Base-by-base conservation (phyloP, 306 rosid genomes). In the Quercus robur region DNA sequence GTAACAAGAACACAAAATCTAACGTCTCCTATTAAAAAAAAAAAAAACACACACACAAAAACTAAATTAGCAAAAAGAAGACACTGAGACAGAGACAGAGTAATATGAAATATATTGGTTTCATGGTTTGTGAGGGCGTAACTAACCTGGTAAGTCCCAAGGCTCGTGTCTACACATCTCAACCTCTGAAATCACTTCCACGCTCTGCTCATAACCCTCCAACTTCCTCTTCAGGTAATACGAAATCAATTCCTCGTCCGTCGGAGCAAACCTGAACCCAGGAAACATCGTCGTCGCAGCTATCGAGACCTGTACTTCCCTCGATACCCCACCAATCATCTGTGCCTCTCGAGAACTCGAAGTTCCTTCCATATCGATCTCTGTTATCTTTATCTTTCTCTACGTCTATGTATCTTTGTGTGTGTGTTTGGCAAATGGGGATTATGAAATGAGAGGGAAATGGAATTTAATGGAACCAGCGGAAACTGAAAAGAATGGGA, bases 221-320 rank as follows among this genome's bases (percentile, higher is more conserved):
- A 93, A 6, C 84, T 95, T 95, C 75, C 93, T 93, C 77, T 82
- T 78, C 4, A 95, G 96, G 86, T 95, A 93, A 78, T 77, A 89
- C 5, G 97, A 90, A 33, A 95, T 91, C 80, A 95, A 74, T 31
- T 95, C 99, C 73, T 90, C 99, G 56, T 95, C 99, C 18, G 97
- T 95, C 6, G 99, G 99, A 35, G 93, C 91, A 77, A 95, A 95
- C 73, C 99, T 85, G 31, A 95, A 95, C 49, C 99, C 99, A 21
- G 99, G 99, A 87, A 95, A 95, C 96, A 88, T 90, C 2, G 89
- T 85, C 0, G 92, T 84, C 23, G 97, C 90, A 3, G 90, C 91
- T 18, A 95, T 73, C 0, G 99, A 90, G 73, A 93, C 80, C 81
- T 91, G 89, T 0, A 91, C 90, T 57, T 86, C 97, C 56, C 58